phyloP scores from a whole-genome alignment of 1,139 yeast species.

The Torulaspora pretoriensis region DNA sequence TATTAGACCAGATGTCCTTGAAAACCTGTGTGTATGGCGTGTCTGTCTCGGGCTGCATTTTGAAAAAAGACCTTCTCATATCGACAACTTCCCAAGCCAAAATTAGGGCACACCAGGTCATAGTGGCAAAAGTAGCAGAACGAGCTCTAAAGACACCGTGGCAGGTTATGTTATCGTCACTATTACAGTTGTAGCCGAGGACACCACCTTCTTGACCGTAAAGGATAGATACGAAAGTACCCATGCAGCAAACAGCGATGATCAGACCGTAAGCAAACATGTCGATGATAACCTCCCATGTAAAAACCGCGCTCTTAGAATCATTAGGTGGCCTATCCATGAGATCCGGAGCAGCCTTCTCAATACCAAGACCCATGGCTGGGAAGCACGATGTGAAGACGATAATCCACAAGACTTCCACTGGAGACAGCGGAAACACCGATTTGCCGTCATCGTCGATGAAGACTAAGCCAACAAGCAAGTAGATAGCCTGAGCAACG shows the following conservation, averaged over 20 bases:
- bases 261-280: constrained; percentile 70
- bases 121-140: constrained; percentile 73
- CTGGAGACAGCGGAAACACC: constrained; percentile 81
- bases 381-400: constrained; percentile 99
- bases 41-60: constrained; percentile 66
- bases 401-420: constrained; percentile 97
- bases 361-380: constrained; percentile 95
- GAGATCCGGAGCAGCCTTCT: constrained; percentile 91
- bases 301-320: constrained; percentile 77
- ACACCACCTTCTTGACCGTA: constrained; percentile 65
- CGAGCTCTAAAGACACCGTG: constrained; percentile 70
- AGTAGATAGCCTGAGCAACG: constrained; percentile 80
- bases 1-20: constrained; percentile 68
- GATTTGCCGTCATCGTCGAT: constrained; percentile 71
- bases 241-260: constrained; percentile 72
- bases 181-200: constrained; percentile 65
- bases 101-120: constrained; percentile 87
- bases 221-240: constrained; percentile 60
- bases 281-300: constrained; percentile 62
- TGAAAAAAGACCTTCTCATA: constrained; percentile 66
- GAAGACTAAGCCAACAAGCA: constrained; percentile 69
- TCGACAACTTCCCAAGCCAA: constrained; percentile 91
- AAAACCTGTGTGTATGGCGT: constrained; percentile 56
- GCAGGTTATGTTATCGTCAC: constrained; percentile 46
- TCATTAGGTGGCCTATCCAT: constrained; percentile 94